Conservation (phyloP, 2,329 filamentous ascomycete genomes). For the Bretziella fagacearum region DNA sequence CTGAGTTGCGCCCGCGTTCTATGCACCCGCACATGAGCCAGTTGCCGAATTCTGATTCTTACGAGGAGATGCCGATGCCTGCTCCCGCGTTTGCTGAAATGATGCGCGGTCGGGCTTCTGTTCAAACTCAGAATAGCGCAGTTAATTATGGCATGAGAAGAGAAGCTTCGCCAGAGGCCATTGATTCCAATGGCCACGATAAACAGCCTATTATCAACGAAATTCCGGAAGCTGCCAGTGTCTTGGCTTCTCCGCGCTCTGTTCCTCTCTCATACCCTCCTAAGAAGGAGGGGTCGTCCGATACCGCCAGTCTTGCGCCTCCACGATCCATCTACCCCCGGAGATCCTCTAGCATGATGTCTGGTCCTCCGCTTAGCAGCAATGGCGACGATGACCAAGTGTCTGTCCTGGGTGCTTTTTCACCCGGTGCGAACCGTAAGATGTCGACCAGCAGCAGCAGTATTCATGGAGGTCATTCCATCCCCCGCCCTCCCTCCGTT, state of each 20-base stretch:
- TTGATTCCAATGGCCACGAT: conserved; percentile 28
- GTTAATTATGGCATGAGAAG: conserved; percentile 34
- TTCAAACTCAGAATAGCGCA: conserved; percentile 3
- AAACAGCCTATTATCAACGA: conserved; percentile 22
- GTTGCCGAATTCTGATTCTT: conserved; percentile 29
- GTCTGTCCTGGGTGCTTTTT: conserved; percentile 36
- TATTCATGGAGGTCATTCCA: conserved; percentile 33
- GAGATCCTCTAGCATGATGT: conserved; percentile 43
- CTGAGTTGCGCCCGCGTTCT: conserved; percentile 45
- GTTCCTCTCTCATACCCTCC: conserved; percentile 13
- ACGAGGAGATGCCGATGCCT: conserved; percentile 15
- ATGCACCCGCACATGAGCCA: conserved; percentile 61
- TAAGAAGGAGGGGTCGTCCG: conserved; percentile 7
- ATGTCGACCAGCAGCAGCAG: conserved; percentile 56
- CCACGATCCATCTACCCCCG: conserved; percentile 33
- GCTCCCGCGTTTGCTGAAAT: conserved; percentile 10
- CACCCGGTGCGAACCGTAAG: conserved; percentile 48
- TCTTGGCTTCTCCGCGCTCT: conserved; percentile 23
- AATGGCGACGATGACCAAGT: conserved; percentile 45
- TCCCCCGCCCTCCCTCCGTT: conserved; percentile 31
- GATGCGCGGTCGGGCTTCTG: conserved; percentile 10
- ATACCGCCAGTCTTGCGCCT: conserved; percentile 28
- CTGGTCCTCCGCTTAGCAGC: conserved; percentile 31
- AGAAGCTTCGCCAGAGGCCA: conserved; percentile 36
- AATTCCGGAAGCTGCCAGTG: conserved; percentile 24